Evolutionary conservation across 495 filamentous ascomycete genomes (phyloP).

Genomic region (Paragyromitra xinjiangensis): DNA sequence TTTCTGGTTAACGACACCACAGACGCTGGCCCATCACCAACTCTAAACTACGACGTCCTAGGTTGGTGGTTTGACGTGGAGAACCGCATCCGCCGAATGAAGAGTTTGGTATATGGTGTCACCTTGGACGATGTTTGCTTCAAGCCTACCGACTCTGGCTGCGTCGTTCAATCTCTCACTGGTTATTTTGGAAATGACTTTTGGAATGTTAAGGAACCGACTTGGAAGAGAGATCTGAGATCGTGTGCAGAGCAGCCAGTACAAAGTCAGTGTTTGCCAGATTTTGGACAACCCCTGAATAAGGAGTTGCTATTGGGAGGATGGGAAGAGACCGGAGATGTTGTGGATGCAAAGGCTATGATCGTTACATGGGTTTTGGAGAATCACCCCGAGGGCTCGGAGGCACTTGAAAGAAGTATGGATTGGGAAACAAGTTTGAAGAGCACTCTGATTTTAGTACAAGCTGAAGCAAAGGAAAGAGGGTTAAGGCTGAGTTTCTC

Average conservation of each 20-base stretch:
- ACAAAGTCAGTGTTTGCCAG: slow-evolving; percentile 75
- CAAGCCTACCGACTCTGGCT: slow-evolving; percentile 87
- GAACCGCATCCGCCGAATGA: slow-evolving; percentile 72
- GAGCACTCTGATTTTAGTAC: slow-evolving; percentile 72
- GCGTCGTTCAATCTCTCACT: slow-evolving; percentile 89
- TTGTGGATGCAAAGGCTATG: slow-evolving; percentile 79
- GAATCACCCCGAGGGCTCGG: slow-evolving; percentile 78
- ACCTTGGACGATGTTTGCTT: slow-evolving; percentile 88
- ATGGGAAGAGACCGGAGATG: slow-evolving; percentile 70
- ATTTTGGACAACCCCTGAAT: slow-evolving; percentile 83
- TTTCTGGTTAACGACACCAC: slow-evolving; percentile 90
- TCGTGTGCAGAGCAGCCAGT: slow-evolving; percentile 80
- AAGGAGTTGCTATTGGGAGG: slow-evolving; percentile 88
- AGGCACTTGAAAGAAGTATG: slow-evolving; percentile 74
- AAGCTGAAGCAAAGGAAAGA: slow-evolving; percentile 78
- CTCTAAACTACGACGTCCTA: slow-evolving; percentile 86
- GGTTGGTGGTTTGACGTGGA: slow-evolving; percentile 96
- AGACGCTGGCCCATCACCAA: slow-evolving; percentile 70
- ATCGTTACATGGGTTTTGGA: slow-evolving; percentile 96
- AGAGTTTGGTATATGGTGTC: slow-evolving; percentile 69
- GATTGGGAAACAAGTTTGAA: slow-evolving; percentile 88
- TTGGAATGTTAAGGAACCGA: slow-evolving; percentile 67
- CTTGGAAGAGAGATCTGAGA: slow-evolving; percentile 74
- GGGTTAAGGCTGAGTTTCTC: slow-evolving; percentile 91
- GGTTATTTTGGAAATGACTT: slow-evolving; percentile 81